Base-by-base conservation (phyloP, 495 filamentous ascomycete genomes). In the Podospora didyma region DNA sequence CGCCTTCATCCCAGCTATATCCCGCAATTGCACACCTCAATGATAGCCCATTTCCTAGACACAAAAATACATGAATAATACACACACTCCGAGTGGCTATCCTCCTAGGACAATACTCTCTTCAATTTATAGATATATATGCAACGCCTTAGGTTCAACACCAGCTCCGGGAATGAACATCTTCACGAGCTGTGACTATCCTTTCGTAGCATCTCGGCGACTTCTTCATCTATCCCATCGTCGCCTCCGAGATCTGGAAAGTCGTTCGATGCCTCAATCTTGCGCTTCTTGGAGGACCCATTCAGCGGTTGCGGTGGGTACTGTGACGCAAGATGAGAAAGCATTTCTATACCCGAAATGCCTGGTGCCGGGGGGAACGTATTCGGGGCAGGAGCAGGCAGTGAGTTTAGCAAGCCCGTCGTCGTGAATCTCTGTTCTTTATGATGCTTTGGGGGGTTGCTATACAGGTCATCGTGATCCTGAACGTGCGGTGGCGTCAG, bases 191-290 rank as follows among this genome's bases (percentile, higher is more conserved):
- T 16, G 17, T 59, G 58, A 41, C 70, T 74, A 19, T 77, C 78
- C 57, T 83, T 80, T 51, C 83, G 79, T 56, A 95, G 74, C 69
- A 92, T 82, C 56, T 90, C 87, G n/a, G 86, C 85, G 31, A 95
- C 88, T 69, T 93, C 90, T 1, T 87, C 85, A 64, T 95, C 90
- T 60, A 95, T 75, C 26, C 85, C 90, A 58, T 84, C 86, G 62
- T 87, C 84, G 12, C 76, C 76, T 0, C 84, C 88, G 49, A 90
- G 83, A 50, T 86, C 82, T 4, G 83, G 83, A 61, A 89, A 88
- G 34, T 88, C 87, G 45, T 85, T 82, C 1, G 70, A 75, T 9
- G 69, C 62, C 55, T 86, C 82, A n/a, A 84, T 75, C 55, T 87
- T 76, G 62, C 92, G 92, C 63, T 90, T 79, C 72, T 89, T 87